Base-by-base conservation (phyloP, 768 basidiomycete species). In the Mycena leptocephala region DNA sequence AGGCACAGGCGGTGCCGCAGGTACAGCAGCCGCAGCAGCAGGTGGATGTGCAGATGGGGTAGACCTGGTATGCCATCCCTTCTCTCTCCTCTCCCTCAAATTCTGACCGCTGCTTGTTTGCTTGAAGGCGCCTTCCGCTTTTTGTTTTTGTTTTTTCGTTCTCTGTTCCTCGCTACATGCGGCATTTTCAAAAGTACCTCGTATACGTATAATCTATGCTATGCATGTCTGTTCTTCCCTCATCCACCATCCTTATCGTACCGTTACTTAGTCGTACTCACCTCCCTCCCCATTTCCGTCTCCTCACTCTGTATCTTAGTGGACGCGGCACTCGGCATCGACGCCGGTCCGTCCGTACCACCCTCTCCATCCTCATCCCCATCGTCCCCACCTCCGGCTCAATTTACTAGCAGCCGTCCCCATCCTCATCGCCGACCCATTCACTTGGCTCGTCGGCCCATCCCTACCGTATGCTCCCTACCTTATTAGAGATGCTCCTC, bases 1-100 rank as follows among this genome's bases (percentile, higher is more conserved):
- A 64, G 39, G 84, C 87, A 66, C 85, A 85, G 59, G 78, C 79
- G 48, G 80, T 79, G 53, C 83, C 83, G 30, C 81, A 83, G 61
- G 84, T 83, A 59, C 82, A 80, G 33, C 81, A 84, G n/a, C n/a
- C n/a, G 75, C 72, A 75, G 39, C 39, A 53, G 63, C 71, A 70
- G 51, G 75, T 66, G 22, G 75, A 80, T 22, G 76, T 70, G 59
- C 78, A 76, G 55, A 76, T 76, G 75, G 70, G 75, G 7, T 76
- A 46, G 28, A 13, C 70, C 22, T 33, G 24, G 61, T 46, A 18
- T 18, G 59, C 26, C 32, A 5, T 16, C 13, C 18, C 28, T 13
- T 26, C 16, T 56, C n/a, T 39, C n/a, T 14, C 5, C 16, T 8
- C 16, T 22, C 8, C 5, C 11, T 13, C 5, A 32, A 56, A 28